phyloP scores from a whole-genome alignment of 805 yeast species.

The Naumovozyma castellii region DNA sequence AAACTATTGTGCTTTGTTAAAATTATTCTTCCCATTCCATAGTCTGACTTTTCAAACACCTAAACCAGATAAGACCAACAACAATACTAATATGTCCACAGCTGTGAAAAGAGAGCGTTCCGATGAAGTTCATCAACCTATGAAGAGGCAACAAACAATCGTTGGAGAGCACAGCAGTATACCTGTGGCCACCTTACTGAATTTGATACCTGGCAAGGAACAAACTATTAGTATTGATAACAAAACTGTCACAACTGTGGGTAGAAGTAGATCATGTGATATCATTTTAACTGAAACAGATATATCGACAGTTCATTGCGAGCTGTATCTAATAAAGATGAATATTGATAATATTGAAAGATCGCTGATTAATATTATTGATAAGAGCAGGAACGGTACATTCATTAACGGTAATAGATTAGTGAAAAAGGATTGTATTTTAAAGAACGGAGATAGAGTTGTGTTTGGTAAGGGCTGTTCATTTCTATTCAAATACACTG shows the following conservation, averaged over 20 bases:
- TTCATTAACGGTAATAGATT: constrained; percentile 49
- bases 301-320: constrained; percentile 59
- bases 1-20: background rate
- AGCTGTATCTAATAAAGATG: constrained; percentile 36
- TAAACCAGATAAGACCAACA: background rate
- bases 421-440: constrained; percentile 37
- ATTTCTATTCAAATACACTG: constrained; percentile 39
- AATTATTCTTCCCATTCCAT: background rate
- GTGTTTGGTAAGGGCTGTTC: constrained; percentile 47
- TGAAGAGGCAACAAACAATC: constrained; percentile 14
- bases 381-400: constrained; percentile 54
- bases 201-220: constrained; percentile 28
- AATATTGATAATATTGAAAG: constrained; percentile 29
- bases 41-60: background rate
- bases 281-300: constrained; percentile 45
- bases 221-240: constrained; percentile 27
- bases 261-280: constrained; percentile 55
- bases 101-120: constrained; percentile 11
- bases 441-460: constrained; percentile 57
- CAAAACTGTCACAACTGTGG: constrained; percentile 32
- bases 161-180: constrained; percentile 1
- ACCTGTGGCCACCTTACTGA: constrained; percentile 17
- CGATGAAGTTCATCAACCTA: constrained; percentile 5
- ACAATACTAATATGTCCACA: constrained; percentile 1
- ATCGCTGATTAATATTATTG: constrained; percentile 40